Evolutionary conservation across 345 rosid genomes (phyloP).

Genomic region (Lenwebbia sp.): DNA sequence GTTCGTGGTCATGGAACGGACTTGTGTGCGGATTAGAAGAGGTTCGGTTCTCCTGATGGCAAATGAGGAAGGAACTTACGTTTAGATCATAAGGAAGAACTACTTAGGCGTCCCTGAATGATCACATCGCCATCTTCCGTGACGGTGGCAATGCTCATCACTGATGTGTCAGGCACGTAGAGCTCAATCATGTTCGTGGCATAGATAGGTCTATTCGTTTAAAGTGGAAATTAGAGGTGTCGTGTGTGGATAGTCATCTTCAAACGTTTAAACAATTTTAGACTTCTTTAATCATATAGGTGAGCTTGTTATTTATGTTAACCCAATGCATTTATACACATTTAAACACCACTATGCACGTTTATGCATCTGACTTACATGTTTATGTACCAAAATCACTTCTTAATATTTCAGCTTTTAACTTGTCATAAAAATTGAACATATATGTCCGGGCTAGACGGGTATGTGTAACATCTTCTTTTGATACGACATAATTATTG

Average conservation of each 20-base stretch:
- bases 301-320: background rate
- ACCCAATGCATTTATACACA: background rate
- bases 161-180: background rate
- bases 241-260: background rate
- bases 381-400: background rate
- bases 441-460: fast-evolving
- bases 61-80: background rate
- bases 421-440: background rate
- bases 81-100: background rate
- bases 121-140: background rate
- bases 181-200: background rate
- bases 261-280: background rate
- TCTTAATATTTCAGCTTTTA: background rate
- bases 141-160: background rate
- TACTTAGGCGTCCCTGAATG: background rate
- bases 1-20: background rate
- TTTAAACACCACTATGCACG: background rate
- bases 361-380: background rate
- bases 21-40: background rate
- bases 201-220: background rate
- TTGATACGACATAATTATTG: background rate
- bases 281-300: background rate
- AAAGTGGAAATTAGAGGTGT: background rate
- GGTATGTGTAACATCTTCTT: background rate
- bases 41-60: background rate